These are phyloP conservation scores for Raphanus hybrid DNA, from an alignment of 441 rosid species.

Conservation along the genomic window DNA sequence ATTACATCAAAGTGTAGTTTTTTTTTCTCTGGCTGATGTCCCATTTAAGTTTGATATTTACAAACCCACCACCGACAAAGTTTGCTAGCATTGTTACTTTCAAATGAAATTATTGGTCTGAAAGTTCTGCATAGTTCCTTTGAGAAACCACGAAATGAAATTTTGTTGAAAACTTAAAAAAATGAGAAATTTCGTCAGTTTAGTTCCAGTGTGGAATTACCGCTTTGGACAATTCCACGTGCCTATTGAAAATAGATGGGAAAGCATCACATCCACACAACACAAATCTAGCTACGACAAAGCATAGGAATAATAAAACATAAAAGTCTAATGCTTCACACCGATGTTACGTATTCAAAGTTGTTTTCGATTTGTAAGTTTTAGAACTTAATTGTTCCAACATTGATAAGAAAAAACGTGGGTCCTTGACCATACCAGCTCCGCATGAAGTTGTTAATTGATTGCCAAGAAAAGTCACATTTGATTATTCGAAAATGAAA, in stretches of 20 bases:
- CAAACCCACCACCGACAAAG: slow-evolving; percentile 31
- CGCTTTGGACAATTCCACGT: slow-evolving; percentile 18
- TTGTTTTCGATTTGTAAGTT: background rate
- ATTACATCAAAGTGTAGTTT: background rate
- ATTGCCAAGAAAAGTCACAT: slow-evolving; percentile 17
- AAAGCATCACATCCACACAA: slow-evolving; percentile 38
- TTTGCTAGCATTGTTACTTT: slow-evolving; percentile 4
- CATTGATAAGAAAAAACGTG: background rate
- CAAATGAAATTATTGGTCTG: slow-evolving; percentile 24
- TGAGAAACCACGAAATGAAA: background rate
- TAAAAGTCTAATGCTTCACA: slow-evolving; percentile 8
- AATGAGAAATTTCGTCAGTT: background rate
- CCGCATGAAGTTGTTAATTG: slow-evolving; percentile 27
- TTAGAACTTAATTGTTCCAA: background rate
- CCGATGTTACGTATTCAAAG: background rate
- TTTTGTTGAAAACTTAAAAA: background rate
- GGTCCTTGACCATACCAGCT: slow-evolving; percentile 33
- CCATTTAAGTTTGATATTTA: background rate
- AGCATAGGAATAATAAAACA: background rate
- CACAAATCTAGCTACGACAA: slow-evolving; percentile 28
- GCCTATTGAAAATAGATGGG: slow-evolving; percentile 13
- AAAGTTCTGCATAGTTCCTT: slow-evolving; percentile 10
- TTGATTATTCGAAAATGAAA: slow-evolving; percentile 12
- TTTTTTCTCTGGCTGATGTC: background rate
- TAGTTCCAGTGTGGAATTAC: background rate